Conservation (phyloP, 768 basidiomycete genomes). For the Podaxis sp. region DNA sequence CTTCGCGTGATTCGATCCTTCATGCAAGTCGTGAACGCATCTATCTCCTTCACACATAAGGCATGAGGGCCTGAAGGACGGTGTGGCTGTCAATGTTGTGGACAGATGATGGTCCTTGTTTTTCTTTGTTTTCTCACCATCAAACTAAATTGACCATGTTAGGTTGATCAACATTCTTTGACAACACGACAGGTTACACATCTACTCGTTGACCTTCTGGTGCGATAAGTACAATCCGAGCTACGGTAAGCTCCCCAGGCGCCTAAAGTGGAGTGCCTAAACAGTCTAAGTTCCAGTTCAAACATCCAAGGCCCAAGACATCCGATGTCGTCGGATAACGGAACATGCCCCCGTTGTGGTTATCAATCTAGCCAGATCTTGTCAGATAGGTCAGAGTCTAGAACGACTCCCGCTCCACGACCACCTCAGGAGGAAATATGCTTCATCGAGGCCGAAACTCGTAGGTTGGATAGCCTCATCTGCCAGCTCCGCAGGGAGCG, state of each 20-base stretch:
- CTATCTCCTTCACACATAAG: too few relatives aligned
- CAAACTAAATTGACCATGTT: not conserved
- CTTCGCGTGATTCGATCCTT: not conserved
- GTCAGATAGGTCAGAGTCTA: not conserved
- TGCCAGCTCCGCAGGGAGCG: not conserved
- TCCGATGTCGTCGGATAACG: not conserved
- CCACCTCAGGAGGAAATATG: not conserved
- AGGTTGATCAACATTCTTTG: not conserved
- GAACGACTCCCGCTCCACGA: not conserved
- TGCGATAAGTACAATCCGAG: not conserved
- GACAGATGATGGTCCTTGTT: slow-evolving; percentile 2
- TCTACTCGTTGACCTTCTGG: not conserved
- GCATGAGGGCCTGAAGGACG: not conserved
- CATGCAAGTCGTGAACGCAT: too few relatives aligned
- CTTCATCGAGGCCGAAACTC: not conserved
- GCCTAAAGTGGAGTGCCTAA: not conserved
- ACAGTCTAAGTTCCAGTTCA: not conserved
- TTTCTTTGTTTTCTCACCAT: not conserved
- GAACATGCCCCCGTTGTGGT: not conserved
- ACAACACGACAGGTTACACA: not conserved
- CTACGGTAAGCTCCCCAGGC: not conserved
- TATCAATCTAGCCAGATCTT: not conserved
- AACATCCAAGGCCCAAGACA: not conserved
- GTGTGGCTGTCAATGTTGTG: not conserved
- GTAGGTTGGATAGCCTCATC: not conserved